Base-by-base conservation (phyloP, 305 asterid genomes). In the Solanum hybrid region DNA sequence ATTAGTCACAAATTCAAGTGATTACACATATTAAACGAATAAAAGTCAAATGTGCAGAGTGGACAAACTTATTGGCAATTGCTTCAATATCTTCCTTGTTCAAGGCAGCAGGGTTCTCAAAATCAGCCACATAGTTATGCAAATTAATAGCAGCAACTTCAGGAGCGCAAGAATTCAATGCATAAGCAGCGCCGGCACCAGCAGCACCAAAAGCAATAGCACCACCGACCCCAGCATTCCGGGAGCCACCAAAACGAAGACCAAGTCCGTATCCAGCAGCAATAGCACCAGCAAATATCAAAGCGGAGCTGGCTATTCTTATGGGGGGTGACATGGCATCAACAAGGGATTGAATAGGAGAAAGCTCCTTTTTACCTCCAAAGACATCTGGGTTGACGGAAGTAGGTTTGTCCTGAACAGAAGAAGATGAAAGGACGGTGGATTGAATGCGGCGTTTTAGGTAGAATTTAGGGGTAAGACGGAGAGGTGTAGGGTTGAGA, bases 241-340 rank as follows among this genome's bases (percentile, higher is more conserved):
- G 92, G 10, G 96, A 95, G 89, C 97, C 97, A 65, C 98, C 98
- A 27, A 97, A 91, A 90, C 96, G 92, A 8, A 93, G 90, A 87
- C 99, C 99, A 7, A 97, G 93, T 2, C 98, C 98, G 79, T 96
- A 98, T 10, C 99, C 99, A 79, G 98, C 95, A 10, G 97, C 98
- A 86, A 89, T 92, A 20, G 98, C 97, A 14, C 92, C 98, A 3
- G 97, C 95, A 31, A 96, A 92, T 2, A 98, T 76, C 34, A 98
- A 77, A 24, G 94, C 98, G 1, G 99, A 95, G 89, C 95, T 92
- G 20, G 97, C 99, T 34, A 97, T 92, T 89, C 99, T 93, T 68
- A 98, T 86, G 1, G 98, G 95, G 41, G 98, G 98, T 29, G 99
- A 93, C 94, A 97, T 89, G 31, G 95, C 90, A 31, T 96, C 99